phyloP scores from a whole-genome alignment of 1,284 basidiomycete species.

The Ceratobasidium sp. region DNA sequence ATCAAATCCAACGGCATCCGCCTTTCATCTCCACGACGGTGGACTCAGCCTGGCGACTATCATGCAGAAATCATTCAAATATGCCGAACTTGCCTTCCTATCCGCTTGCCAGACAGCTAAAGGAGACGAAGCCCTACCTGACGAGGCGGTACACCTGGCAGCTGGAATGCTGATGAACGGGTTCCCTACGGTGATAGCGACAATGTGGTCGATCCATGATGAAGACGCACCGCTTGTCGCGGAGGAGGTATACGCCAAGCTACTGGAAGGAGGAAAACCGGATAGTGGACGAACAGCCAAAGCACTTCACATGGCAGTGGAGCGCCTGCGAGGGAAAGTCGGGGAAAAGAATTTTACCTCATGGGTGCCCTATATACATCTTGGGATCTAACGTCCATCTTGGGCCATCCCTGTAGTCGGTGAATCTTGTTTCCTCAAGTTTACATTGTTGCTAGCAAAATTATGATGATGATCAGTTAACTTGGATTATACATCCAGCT shows the following conservation, averaged over 20 bases:
- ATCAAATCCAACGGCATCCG: background rate
- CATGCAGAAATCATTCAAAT: background rate
- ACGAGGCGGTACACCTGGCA: slow-evolving; percentile 36
- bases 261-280: background rate
- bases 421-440: no score
- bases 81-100: slow-evolving; percentile 20
- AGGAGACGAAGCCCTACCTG: slow-evolving; percentile 12
- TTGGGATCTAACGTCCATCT: background rate
- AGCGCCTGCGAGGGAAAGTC: background rate
- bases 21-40: slow-evolving; percentile 16
- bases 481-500: no score
- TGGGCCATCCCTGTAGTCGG: no score
- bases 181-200: slow-evolving; percentile 29
- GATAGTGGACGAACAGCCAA: background rate
- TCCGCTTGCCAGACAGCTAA: slow-evolving; percentile 33
- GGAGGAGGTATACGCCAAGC: slow-evolving; percentile 15
- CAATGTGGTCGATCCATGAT: slow-evolving; percentile 36
- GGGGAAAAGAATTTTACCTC: slow-evolving; percentile 2
- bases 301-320: slow-evolving; percentile 8
- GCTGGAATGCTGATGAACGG: slow-evolving; percentile 22
- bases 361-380: slow-evolving; percentile 13
- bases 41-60: slow-evolving; percentile 6
- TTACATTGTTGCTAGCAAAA: no score
- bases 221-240: slow-evolving; percentile 29
- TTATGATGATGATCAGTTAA: no score